Percentiles rank a stretch among this genome's conserved stretches.
Evolutionary conservation across 2,329 filamentous ascomycete species (phyloP).

Genomic region (Colletotrichum filicis): DNA sequence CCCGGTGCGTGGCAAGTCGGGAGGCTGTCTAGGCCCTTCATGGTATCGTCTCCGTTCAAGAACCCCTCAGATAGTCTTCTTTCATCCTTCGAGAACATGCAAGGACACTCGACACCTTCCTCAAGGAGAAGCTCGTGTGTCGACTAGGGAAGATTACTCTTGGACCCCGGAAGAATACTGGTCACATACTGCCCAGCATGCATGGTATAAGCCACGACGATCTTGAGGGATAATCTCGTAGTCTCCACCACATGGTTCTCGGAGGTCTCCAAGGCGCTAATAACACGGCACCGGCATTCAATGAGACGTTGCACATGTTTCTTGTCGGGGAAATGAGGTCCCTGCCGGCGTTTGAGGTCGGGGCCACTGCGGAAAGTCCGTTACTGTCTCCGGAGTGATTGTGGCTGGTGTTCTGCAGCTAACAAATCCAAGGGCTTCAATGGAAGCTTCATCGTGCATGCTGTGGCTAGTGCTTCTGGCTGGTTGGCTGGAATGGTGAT

Average conservation of each 20-base stretch:
- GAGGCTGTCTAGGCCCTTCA: background rate
- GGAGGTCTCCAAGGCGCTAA: constrained; percentile 1
- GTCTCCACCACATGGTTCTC: background rate
- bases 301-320: background rate
- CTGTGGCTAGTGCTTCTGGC: constrained; percentile 19
- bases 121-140: background rate
- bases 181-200: background rate
- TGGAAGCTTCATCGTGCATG: background rate
- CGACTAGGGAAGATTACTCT: background rate
- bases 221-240: background rate
- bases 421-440: background rate
- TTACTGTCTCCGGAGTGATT: background rate
- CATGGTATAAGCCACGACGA: constrained; percentile 25
- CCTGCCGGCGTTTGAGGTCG: background rate
- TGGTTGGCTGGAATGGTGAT: constrained; percentile 17
- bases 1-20: constrained; percentile 15
- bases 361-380: constrained; percentile 7
- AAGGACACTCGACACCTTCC: background rate
- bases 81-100: background rate
- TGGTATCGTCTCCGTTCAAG: background rate
- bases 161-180: background rate
- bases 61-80: background rate
- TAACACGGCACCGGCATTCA: background rate
- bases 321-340: background rate
- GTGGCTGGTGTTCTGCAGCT: constrained; percentile 20